phyloP scores from a whole-genome alignment of 2,329 filamentous ascomycete genomes.

The Teratosphaeria zuluensis region DNA sequence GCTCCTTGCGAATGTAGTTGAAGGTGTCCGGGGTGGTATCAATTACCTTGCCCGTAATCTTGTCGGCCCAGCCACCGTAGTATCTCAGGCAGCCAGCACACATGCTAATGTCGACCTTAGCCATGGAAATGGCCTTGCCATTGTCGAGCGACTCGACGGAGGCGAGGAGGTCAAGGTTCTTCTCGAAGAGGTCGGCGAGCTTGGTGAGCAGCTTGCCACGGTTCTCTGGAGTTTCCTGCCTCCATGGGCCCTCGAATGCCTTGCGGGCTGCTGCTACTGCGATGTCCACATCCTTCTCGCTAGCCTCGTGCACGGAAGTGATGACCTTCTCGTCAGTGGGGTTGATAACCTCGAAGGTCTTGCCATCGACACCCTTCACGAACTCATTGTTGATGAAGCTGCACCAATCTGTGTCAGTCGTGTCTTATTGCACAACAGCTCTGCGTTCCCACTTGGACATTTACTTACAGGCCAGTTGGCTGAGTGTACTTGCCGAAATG shows the following conservation, averaged over 20 bases:
- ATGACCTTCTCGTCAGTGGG: constrained; percentile 77
- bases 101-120: constrained; percentile 62
- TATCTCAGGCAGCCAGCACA: constrained; percentile 68
- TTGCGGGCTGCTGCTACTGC: constrained; percentile 79
- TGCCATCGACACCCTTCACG: constrained; percentile 71
- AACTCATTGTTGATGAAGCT: constrained; percentile 93
- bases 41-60: constrained; percentile 79
- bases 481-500: constrained; percentile 48
- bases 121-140: constrained; percentile 69
- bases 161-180: constrained; percentile 66
- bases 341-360: constrained; percentile 89
- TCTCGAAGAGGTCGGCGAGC: constrained; percentile 70
- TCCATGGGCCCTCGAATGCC: constrained; percentile 64
- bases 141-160: constrained; percentile 82
- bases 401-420: constrained; percentile 1
- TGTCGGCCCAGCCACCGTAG: constrained; percentile 86
- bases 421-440: not conserved
- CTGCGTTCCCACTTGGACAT: not conserved
- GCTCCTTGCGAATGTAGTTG: constrained; percentile 74
- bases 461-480: constrained; percentile 44
- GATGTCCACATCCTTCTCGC: constrained; percentile 73
- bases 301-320: constrained; percentile 71
- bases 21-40: constrained; percentile 70
- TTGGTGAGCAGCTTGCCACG: constrained; percentile 63
- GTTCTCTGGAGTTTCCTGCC: constrained; percentile 60